Conservation (phyloP, 73 alveolate species). For the Blepharisma stoltei region DNA sequence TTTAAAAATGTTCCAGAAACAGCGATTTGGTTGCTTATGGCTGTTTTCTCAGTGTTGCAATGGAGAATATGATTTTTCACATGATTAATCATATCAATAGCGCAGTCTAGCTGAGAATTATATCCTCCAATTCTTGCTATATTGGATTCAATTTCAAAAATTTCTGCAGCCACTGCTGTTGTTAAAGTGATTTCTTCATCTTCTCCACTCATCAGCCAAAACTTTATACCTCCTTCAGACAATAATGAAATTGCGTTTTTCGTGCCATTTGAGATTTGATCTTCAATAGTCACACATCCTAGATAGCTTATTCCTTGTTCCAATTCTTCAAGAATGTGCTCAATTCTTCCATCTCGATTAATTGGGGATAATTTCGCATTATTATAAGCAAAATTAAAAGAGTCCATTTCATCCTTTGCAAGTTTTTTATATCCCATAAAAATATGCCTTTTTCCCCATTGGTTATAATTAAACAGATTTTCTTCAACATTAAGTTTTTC, state of each 20-base stretch:
- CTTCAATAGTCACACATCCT: neutral
- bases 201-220: conserved; percentile 21
- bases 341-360: conserved; percentile 15
- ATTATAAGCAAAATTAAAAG: neutral
- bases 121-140: conserved; percentile 7
- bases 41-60: neutral
- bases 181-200: conserved; percentile 29
- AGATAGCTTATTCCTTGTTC: neutral
- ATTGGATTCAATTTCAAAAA: neutral
- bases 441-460: neutral
- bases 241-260: neutral
- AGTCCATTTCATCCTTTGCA: neutral
- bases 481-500: conserved; percentile 13
- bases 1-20: neutral
- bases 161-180: conserved; percentile 24
- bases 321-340: neutral
- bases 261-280: neutral
- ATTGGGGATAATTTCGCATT: conserved; percentile 16
- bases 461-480: neutral
- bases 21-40: neutral
- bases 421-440: neutral
- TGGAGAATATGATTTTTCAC: neutral
- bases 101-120: neutral
- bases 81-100: conserved; percentile 5
- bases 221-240: neutral